Evolutionary conservation across 163 green algal species (phyloP).

Genomic region (Scenedesmus sp.): DNA sequence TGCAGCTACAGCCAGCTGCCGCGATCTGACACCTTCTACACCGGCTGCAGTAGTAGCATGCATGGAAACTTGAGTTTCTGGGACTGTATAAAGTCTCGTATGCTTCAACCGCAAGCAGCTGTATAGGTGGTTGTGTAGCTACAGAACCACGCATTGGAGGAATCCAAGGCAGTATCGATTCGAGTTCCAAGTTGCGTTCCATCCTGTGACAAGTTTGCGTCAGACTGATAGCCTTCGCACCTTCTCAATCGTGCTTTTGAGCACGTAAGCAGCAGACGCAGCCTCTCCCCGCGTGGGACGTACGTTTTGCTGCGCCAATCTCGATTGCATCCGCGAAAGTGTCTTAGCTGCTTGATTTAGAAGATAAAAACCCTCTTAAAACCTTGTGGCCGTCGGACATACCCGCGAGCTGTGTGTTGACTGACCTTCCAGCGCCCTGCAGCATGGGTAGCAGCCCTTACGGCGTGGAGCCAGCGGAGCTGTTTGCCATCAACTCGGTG

Average conservation of each 20-base stretch:
- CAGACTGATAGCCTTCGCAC: background rate
- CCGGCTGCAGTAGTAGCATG: background rate
- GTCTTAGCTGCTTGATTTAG: background rate
- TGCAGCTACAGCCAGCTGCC: background rate
- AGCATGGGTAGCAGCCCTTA: slow-evolving; percentile 4
- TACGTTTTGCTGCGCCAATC: background rate
- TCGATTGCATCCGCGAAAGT: background rate
- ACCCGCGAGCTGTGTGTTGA: background rate
- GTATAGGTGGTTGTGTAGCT: background rate
- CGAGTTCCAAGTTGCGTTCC: background rate
- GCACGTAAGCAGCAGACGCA: background rate
- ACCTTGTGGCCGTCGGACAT: background rate
- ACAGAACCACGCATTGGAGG: background rate
- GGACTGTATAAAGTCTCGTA: background rate
- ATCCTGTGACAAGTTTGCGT: background rate
- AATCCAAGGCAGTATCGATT: background rate
- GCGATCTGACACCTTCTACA: background rate
- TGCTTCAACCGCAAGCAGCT: background rate
- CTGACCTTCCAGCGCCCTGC: background rate
- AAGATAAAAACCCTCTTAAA: no score
- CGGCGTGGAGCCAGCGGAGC: slow-evolving; percentile 1
- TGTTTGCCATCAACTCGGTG: slow-evolving; percentile 3
- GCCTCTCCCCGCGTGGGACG: background rate
- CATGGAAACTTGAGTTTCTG: background rate
- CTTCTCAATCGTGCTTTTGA: background rate